Evolutionary conservation across 2,329 filamentous ascomycete genomes (phyloP).

Genomic region (Trichoderma atrobrunneum): DNA sequence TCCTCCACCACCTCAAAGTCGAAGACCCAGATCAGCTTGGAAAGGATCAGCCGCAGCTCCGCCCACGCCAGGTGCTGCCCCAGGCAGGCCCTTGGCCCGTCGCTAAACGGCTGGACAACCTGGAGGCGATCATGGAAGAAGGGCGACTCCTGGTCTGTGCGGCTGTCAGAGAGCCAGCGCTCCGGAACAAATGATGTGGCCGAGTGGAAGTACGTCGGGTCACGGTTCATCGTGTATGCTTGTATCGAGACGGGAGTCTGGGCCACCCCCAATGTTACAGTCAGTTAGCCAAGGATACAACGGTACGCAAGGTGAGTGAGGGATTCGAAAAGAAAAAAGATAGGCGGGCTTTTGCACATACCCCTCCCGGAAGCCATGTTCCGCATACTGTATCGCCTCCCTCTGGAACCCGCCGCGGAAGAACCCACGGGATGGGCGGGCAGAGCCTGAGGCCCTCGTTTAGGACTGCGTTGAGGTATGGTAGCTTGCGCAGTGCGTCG

Average conservation of each 20-base stretch:
- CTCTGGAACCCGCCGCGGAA: slow-evolving; percentile 33
- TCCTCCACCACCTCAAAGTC: slow-evolving; percentile 16
- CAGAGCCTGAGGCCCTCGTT: slow-evolving; percentile 49
- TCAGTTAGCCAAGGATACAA: slow-evolving; percentile 26
- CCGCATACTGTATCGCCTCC: slow-evolving; percentile 32
- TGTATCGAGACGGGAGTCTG: slow-evolving; percentile 15
- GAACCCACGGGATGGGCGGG: slow-evolving; percentile 41
- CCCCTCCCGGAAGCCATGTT: slow-evolving; percentile 35
- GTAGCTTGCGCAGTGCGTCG: slow-evolving; percentile 11
- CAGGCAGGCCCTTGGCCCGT: slow-evolving; percentile 11
- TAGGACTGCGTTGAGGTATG: slow-evolving; percentile 50
- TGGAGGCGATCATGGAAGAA: slow-evolving; percentile 12
- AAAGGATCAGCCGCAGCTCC: slow-evolving; percentile 19
- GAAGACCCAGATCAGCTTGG: slow-evolving; percentile 19
- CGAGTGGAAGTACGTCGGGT: not conserved
- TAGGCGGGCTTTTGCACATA: slow-evolving; percentile 25
- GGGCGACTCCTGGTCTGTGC: not conserved
- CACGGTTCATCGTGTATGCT: slow-evolving; percentile 10
- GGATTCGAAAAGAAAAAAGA: not conserved
- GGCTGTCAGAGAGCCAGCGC: not conserved
- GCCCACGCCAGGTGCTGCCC: slow-evolving; percentile 16
- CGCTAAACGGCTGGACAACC: slow-evolving; percentile 12
- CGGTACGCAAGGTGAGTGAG: not conserved
- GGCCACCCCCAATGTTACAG: slow-evolving; percentile 42
- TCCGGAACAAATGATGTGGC: slow-evolving; percentile 17